A percentile compares a stretch with the other conserved stretches of the same genome.
These are phyloP conservation scores for Metarhizium album DNA, from an alignment of 2,329 filamentous ascomycete genomes.

Conservation along the genomic window DNA sequence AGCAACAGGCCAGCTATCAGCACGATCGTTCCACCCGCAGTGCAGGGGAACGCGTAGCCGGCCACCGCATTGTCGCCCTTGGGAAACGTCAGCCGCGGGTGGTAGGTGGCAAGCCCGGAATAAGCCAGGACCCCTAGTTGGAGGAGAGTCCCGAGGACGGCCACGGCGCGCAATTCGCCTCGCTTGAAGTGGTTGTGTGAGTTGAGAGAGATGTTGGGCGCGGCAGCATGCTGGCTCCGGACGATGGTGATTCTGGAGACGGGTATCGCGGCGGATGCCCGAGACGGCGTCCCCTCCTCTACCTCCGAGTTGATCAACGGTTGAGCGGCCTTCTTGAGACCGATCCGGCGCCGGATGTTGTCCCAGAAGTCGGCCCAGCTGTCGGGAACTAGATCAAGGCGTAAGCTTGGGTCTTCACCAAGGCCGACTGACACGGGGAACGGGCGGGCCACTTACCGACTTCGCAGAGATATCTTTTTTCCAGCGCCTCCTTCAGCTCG, in stretches of 20 bases:
- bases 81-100: background rate
- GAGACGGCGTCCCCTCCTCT: background rate
- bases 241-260: background rate
- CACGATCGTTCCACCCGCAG: constrained; percentile 15
- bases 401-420: too few species aligned
- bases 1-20: constrained; percentile 18
- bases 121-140: background rate
- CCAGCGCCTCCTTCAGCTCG: too few species aligned
- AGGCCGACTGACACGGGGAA: too few species aligned
- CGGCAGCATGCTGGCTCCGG: background rate
- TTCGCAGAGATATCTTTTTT: too few species aligned
- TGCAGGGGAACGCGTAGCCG: constrained; percentile 16
- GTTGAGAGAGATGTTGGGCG: background rate
- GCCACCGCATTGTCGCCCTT: constrained; percentile 1
- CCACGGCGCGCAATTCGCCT: background rate
- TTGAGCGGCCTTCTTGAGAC: too few species aligned
- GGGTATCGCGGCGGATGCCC: background rate
- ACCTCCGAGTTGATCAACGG: background rate
- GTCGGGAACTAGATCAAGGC: too few species aligned
- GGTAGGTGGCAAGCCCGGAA: background rate
- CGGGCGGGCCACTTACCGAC: too few species aligned
- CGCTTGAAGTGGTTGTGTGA: background rate
- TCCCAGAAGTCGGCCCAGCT: too few species aligned
- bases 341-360: too few species aligned
- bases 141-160: background rate